Evolutionary conservation across 805 yeast genomes (phyloP).

Genomic region (Brettanomyces bruxellensis): DNA sequence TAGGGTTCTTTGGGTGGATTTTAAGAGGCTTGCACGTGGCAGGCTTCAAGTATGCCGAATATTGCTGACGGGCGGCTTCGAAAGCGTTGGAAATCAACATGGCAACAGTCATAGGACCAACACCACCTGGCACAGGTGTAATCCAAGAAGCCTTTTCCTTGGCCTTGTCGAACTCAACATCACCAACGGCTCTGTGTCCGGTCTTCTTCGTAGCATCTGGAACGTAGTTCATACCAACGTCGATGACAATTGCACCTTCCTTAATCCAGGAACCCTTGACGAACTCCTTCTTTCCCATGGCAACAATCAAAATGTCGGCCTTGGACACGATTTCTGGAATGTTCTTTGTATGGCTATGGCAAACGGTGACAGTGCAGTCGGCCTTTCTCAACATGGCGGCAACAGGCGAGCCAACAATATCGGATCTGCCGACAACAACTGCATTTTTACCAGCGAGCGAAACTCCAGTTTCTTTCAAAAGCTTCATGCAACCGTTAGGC

Average conservation of each 20-base stretch:
- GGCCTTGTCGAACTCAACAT: constrained; percentile 57
- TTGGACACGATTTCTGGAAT: constrained; percentile 36
- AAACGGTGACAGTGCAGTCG: constrained; percentile 68
- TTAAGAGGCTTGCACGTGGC: constrained; percentile 47
- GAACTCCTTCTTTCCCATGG: constrained; percentile 63
- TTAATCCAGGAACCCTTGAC: constrained; percentile 73
- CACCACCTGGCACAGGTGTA: constrained; percentile 92
- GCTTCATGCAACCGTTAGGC: constrained; percentile 68
- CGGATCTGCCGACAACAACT: constrained; percentile 81
- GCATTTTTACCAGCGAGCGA: constrained; percentile 57
- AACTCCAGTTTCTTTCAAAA: constrained; percentile 49
- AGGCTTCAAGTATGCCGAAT: constrained; percentile 12
- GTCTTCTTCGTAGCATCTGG: constrained; percentile 57
- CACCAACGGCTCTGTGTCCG: constrained; percentile 70
- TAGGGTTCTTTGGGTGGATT: constrained; percentile 51
- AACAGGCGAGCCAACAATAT: constrained; percentile 78
- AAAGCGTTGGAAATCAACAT: constrained; percentile 67
- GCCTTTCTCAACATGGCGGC: constrained; percentile 60
- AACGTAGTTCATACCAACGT: constrained; percentile 75
- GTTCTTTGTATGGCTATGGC: constrained; percentile 59
- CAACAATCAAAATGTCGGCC: constrained; percentile 74
- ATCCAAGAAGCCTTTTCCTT: constrained; percentile 47
- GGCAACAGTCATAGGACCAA: constrained; percentile 89
- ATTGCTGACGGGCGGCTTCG: constrained; percentile 49
- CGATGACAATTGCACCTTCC: constrained; percentile 60